Base-by-base conservation (phyloP, 331 rosid genomes). In the Quercus phellos region DNA sequence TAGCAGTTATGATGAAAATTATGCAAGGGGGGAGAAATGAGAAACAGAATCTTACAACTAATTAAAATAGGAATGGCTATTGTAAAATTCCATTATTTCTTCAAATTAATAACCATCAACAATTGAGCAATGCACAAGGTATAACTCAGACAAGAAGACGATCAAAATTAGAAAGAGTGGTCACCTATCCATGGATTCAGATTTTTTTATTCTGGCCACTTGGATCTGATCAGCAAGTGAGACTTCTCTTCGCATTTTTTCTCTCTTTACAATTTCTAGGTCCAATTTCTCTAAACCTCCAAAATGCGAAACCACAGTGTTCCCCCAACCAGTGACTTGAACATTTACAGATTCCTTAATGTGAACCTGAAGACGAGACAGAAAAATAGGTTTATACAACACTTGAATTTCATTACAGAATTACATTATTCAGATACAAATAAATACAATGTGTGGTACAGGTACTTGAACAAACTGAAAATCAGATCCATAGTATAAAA, bases 151-250 rank as follows among this genome's bases (percentile, higher is more conserved):
- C 71, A 18, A 32, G 71, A 66, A 66, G 34, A 66, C 1, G 0
- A 34, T 66, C 26, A 17, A 32, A 66, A 34, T 66, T 32, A 21
- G 38, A 61, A 18, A 34, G 71, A 72, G 24, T 56, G 68, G 32
- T 46, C 46, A 50, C 55, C 76, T 24, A 51, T 76, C 27, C 14
- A 11, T 75, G 77, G 76, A 80, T 80, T 85, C 89, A 74, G 58
- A 80, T 83, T 66, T 88, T 86, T 84, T 72, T 59, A 61, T 81
- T 79, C 86, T 92, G 29, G 90, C 93, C 68, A 89, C 92, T 87
- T 84, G 87, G 79, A 94, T 92, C 75, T 88, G 98, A 78, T 91
- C 97, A 9, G 96, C 94, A 2, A 94, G 85, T 0, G 98, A 88
- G 61, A 81, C 84, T 81, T 84, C 86, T 78, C 75, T 85, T 70